Percentiles rank a stretch among this genome's conserved stretches.
Evolutionary conservation across 1,139 yeast genomes (phyloP).

Genomic region (Protomyces arabidopsidicola): DNA sequence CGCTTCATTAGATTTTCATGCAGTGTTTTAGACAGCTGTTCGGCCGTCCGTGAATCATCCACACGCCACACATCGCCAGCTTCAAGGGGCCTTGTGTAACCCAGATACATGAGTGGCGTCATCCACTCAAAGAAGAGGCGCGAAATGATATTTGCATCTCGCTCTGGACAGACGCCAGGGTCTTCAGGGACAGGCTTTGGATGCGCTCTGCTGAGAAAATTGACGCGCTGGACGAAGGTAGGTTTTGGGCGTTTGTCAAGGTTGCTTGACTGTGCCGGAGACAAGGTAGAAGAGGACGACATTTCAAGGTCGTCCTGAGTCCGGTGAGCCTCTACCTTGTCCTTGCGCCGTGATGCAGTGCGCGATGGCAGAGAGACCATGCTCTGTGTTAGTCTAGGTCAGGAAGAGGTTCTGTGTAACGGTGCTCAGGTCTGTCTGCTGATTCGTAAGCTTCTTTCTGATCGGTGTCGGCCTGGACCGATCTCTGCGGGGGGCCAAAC

Average conservation of each 20-base stretch:
- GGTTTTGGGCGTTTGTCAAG: background rate
- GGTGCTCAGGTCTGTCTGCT: background rate
- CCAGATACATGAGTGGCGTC: conserved; percentile 80
- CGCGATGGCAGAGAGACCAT: too few species aligned
- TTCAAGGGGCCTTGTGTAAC: conserved; percentile 63
- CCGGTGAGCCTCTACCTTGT: background rate
- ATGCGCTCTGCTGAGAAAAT: conserved; percentile 19
- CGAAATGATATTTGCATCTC: conserved; percentile 68
- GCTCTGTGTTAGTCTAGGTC: too few species aligned
- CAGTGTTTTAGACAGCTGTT: conserved; percentile 49
- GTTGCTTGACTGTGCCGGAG: background rate
- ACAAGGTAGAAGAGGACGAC: background rate
- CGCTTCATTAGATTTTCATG: conserved; percentile 45
- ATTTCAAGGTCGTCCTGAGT: background rate
- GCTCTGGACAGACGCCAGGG: conserved; percentile 21
- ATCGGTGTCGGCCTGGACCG: too few species aligned
- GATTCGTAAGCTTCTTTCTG: too few species aligned
- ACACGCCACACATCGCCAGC: conserved; percentile 59
- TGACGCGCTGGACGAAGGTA: conserved; percentile 3
- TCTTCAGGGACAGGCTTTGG: conserved; percentile 16
- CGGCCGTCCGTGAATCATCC: conserved; percentile 42
- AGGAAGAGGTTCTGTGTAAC: background rate
- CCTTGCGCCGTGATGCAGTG: background rate
- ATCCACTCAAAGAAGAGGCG: conserved; percentile 84
- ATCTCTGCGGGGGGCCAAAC: too few species aligned